A percentile compares a stretch with the other conserved stretches of the same genome.
Conservation (phyloP, 306 rosid genomes). For the Dryas alaskensis region DNA sequence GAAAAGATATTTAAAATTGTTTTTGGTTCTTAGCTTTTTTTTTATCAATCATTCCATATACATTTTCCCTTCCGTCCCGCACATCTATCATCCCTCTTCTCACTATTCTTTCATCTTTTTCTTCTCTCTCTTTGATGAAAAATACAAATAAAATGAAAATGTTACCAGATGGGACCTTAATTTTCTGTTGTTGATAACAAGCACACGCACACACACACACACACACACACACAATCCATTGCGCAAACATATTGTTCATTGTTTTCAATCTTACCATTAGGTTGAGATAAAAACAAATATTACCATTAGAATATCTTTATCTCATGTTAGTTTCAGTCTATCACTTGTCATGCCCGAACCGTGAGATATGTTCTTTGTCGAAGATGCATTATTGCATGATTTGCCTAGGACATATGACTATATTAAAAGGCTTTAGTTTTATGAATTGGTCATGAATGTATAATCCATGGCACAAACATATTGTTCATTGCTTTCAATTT, state of each 20-base stretch:
- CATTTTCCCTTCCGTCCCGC: no score
- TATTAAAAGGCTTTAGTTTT: background rate
- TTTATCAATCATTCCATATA: no score
- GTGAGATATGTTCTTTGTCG: background rate
- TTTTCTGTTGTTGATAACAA: background rate
- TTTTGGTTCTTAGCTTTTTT: no score
- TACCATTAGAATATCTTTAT: background rate
- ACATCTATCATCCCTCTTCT: no score
- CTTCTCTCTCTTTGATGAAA: no score
- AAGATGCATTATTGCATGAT: background rate
- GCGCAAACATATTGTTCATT: background rate
- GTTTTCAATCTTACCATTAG: background rate
- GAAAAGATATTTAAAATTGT: no score
- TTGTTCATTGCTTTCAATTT: background rate
- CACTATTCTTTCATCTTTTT: no score
- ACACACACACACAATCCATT: background rate
- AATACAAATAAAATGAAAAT: no score
- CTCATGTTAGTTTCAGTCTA: background rate
- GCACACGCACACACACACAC: no score
- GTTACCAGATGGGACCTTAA: no score
- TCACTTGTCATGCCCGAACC: background rate
- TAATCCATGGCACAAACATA: background rate
- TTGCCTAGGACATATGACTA: background rate
- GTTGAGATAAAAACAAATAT: background rate
- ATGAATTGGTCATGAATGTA: background rate